These are phyloP conservation scores for Cocos nucifera DNA, from an alignment of 176 grass and related monocot species.

Conservation along the genomic window DNA sequence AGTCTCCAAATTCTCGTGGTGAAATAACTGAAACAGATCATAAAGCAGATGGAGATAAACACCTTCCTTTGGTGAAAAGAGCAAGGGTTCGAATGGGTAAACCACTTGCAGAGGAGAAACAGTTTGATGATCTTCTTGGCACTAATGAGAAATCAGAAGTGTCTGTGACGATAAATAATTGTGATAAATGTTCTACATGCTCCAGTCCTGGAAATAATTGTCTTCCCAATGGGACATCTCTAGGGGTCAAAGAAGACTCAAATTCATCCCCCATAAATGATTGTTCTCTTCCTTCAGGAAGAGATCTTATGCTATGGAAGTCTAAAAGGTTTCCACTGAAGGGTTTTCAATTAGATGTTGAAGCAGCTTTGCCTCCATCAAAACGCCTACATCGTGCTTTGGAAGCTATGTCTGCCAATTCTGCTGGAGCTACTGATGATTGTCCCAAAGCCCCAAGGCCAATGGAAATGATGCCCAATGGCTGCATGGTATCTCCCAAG, in stretches of 20 bases:
- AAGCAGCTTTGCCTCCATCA: conserved; percentile 95
- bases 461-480: conserved; percentile 25
- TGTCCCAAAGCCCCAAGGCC: conserved; percentile 25
- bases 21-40: conserved; percentile 27
- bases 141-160: conserved; percentile 23
- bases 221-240: conserved; percentile 3
- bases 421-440: conserved; percentile 39
- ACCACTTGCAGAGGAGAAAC: conserved; percentile 20
- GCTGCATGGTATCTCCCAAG: conserved; percentile 12
- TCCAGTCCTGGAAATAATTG: conserved; percentile 23
- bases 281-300: conserved; percentile 12
- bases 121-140: conserved; percentile 26
- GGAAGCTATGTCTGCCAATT: conserved; percentile 97
- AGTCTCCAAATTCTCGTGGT: conserved; percentile 47
- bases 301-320: conserved; percentile 25
- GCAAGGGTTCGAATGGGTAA: conserved; percentile 89
- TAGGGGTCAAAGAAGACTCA: conserved; percentile 16
- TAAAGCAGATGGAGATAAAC: conserved; percentile 82
- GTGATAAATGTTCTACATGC: conserved; percentile 10
- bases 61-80: conserved; percentile 96
- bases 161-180: conserved; percentile 21
- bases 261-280: conserved; percentile 29
- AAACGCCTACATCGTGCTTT: conserved; percentile 96
- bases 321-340: conserved; percentile 31
- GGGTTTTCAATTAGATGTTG: conserved; percentile 42